Percentiles rank a stretch among this genome's conserved stretches.
Conservation (phyloP, 2,329 filamentous ascomycete genomes). For the Nemania abortiva region DNA sequence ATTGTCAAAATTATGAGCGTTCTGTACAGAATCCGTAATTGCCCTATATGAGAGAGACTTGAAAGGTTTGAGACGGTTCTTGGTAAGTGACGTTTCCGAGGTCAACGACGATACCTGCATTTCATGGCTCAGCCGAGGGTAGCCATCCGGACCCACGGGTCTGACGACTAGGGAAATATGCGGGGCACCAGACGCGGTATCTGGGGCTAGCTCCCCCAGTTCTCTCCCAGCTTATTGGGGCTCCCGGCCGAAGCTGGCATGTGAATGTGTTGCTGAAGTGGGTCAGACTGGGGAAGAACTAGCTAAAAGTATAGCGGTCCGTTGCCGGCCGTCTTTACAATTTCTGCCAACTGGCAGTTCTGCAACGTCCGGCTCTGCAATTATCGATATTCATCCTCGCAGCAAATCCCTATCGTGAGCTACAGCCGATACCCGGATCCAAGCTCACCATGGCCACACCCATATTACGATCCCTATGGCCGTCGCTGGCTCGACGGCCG, state of each 20-base stretch:
- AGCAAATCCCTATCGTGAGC: slow-evolving; percentile 23
- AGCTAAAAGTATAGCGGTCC: slow-evolving; percentile 9
- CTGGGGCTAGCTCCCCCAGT: background rate
- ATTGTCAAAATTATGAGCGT: background rate
- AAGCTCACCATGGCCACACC: slow-evolving; percentile 48
- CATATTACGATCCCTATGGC: slow-evolving; percentile 50
- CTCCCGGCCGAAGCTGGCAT: slow-evolving; percentile 17
- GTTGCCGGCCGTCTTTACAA: slow-evolving; percentile 13
- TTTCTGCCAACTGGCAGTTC: background rate
- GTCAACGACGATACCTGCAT: background rate
- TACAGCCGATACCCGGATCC: slow-evolving; percentile 1
- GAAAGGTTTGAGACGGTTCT: background rate
- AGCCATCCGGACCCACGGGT: slow-evolving; percentile 31
- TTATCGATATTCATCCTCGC: slow-evolving; percentile 11
- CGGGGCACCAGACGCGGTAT: slow-evolving; percentile 15
- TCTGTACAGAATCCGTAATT: background rate
- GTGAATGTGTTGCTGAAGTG: slow-evolving; percentile 21
- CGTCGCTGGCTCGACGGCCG: slow-evolving; percentile 49
- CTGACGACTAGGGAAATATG: background rate
- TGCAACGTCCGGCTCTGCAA: slow-evolving; percentile 10
- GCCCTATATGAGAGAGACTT: slow-evolving; percentile 4
- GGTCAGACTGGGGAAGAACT: background rate
- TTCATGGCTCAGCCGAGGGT: slow-evolving; percentile 39
- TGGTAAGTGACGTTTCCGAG: slow-evolving; percentile 26
- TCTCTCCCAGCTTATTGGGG: no score